Base-by-base conservation (phyloP, 306 rosid species). In the Vachellia collinsii region DNA sequence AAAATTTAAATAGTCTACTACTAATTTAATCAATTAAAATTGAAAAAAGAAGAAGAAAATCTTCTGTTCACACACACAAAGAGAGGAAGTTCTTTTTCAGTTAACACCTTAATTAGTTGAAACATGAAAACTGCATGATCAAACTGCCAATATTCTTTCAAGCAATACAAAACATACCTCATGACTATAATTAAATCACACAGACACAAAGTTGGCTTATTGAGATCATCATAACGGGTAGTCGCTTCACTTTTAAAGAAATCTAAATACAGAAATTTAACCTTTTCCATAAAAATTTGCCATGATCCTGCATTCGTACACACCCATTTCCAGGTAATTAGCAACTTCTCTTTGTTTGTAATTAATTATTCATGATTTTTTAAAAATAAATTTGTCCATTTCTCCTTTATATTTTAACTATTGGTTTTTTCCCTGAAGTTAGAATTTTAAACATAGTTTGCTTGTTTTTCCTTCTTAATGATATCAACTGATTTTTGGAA, bases 71-170 rank as follows among this genome's bases (percentile, higher is more conserved):
- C 85, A 53, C 83, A 74, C 78, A 29, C 34, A 81, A 22, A 85
- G 54, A 43, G 20, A 81, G 56, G 71, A 73, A 74, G 72, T 64
- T 81, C 12, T 83, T 76, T 78, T 78, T 59, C 34, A 29, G 66
- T 43, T 48, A 63, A 42, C 53, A 1, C 54, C 65, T 68, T 20
- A 80, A 80, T 80, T 88, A 54, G 93, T 89, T 92, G 82, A 76
- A 82, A 74, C 97, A 92, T 79, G 83, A 78, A 84, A 76, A 74
- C 80, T 86, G 82, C 92, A 86, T 90, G 97, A 90, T 65, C 71
- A 42, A 92, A 87, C 97, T 83, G 82, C 92, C 94, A 87, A 25
- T 67, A 76, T 64, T 39, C 34, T 41, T n/a, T 48, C 79, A 54
- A 7, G 19, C 29, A 56, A 81, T 69, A 70, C 44, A 34, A 29